Evolutionary conservation across 2,329 filamentous ascomycete genomes (phyloP).

Genomic region (Ophiostoma piceae): DNA sequence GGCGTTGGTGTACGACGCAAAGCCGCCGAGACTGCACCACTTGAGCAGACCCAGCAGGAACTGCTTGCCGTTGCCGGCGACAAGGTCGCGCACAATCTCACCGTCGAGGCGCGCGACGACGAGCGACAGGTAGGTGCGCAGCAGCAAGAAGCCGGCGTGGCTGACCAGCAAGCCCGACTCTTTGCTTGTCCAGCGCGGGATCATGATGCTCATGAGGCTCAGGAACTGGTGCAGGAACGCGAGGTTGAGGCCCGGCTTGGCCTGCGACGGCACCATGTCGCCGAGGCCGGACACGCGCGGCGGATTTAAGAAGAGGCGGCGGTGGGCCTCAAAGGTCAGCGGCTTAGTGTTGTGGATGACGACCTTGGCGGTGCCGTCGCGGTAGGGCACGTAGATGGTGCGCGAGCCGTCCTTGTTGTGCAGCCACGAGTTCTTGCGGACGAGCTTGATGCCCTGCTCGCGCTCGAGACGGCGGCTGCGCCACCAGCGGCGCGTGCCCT

Average conservation of each 20-base stretch:
- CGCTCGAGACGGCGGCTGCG: conserved; percentile 67
- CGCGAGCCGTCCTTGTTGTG: conserved; percentile 91
- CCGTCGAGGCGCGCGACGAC: conserved; percentile 90
- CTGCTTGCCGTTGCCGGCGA: conserved; percentile 84
- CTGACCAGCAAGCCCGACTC: conserved; percentile 86
- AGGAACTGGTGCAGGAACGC: conserved; percentile 96
- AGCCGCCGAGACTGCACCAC: conserved; percentile 89
- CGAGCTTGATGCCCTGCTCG: conserved; percentile 73
- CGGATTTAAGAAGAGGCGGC: conserved; percentile 86
- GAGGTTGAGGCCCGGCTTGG: conserved; percentile 89
- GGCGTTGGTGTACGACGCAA: conserved; percentile 95
- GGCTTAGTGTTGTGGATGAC: conserved; percentile 85
- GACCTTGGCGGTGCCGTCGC: conserved; percentile 81
- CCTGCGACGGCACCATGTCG: conserved; percentile 78
- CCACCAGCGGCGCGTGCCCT: conserved; percentile 76
- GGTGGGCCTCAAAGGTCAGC: conserved; percentile 93
- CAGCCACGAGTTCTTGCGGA: conserved; percentile 87
- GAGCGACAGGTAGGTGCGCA: conserved; percentile 88
- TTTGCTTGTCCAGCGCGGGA: conserved; percentile 91
- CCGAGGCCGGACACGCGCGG: conserved; percentile 74
- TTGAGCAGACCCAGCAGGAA: conserved; percentile 88
- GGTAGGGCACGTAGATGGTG: conserved; percentile 92
- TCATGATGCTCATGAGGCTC: conserved; percentile 94
- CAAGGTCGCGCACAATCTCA: conserved; percentile 90
- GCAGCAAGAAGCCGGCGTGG: conserved; percentile 82